Evolutionary conservation across 2,329 filamentous ascomycete species (phyloP).

Genomic region (Neospermospora avenae): DNA sequence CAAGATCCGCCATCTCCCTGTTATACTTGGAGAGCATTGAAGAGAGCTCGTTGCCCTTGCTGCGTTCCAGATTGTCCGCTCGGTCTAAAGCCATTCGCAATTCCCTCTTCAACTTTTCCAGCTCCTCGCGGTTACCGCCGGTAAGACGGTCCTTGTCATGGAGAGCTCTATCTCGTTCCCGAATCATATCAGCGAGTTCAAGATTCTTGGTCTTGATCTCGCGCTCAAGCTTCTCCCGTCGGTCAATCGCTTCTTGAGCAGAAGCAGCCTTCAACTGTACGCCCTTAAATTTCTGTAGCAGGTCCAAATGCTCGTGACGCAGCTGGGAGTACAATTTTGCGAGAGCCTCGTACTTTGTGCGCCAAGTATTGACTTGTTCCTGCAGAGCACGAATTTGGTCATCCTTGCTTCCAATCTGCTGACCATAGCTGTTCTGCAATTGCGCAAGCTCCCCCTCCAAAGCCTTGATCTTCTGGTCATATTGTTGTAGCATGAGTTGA

Average conservation of each 20-base stretch:
- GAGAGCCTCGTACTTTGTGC: conserved; percentile 92
- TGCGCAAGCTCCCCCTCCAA: conserved; percentile 83
- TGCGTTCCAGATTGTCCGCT: conserved; percentile 86
- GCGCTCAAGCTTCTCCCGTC: conserved; percentile 88
- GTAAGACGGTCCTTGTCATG: conserved; percentile 88
- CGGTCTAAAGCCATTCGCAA: conserved; percentile 87
- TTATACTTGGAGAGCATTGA: conserved; percentile 95
- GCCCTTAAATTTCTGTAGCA: conserved; percentile 93
- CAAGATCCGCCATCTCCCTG: conserved; percentile 92
- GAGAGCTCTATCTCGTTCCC: conserved; percentile 87
- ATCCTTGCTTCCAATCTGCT: conserved; percentile 86
- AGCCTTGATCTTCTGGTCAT: conserved; percentile 90
- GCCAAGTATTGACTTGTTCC: conserved; percentile 97
- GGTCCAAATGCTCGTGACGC: conserved; percentile 88
- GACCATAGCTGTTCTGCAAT: conserved; percentile 75
- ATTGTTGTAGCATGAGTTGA: conserved; percentile 94
- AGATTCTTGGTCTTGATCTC: conserved; percentile 99
- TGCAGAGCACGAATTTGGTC: conserved; percentile 91
- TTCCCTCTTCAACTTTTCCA: conserved; percentile 93
- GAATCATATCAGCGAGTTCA: conserved; percentile 98
- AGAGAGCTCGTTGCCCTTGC: conserved; percentile 92
- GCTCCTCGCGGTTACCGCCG: conserved; percentile 85
- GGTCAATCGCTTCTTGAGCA: conserved; percentile 93
- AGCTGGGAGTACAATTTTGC: conserved; percentile 97
- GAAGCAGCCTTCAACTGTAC: conserved; percentile 96